Evolutionary conservation across 2,329 filamentous ascomycete genomes (phyloP).

Genomic region (Colletotrichum sp.): DNA sequence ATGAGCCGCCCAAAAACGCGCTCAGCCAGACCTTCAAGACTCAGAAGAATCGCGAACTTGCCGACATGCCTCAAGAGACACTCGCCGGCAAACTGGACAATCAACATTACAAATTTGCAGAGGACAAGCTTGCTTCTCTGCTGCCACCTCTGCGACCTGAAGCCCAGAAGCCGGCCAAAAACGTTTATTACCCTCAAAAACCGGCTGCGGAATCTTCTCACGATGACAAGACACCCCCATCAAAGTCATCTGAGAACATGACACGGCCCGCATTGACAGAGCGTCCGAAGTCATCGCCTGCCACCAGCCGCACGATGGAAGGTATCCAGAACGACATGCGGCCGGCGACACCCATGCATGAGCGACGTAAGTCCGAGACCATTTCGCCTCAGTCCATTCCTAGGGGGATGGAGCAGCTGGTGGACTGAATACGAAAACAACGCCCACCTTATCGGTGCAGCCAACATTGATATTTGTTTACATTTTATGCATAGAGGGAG

Average conservation of each 20-base stretch:
- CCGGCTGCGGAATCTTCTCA: background rate
- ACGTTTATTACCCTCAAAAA: conserved; percentile 18
- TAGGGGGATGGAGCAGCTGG: conserved; percentile 40
- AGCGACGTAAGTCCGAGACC: conserved; percentile 30
- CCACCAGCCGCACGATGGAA: background rate
- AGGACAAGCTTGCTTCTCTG: conserved; percentile 22
- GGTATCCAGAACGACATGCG: background rate
- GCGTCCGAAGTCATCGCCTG: conserved; percentile 16
- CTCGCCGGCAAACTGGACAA: conserved; percentile 25
- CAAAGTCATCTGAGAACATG: background rate
- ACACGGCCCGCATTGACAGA: conserved; percentile 6
- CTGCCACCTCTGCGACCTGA: conserved; percentile 28
- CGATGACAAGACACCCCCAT: background rate
- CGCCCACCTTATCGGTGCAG: background rate
- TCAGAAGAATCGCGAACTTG: conserved; percentile 39
- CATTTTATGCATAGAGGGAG: conserved; percentile 14
- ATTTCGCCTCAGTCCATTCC: conserved; percentile 50
- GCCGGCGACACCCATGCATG: conserved; percentile 11
- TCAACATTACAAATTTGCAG: conserved; percentile 22
- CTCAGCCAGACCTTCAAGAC: conserved; percentile 49
- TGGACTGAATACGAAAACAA: conserved; percentile 28
- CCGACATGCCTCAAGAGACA: conserved; percentile 27
- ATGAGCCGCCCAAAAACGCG: conserved; percentile 39
- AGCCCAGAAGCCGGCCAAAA: conserved; percentile 20
- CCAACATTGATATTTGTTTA: background rate